phyloP scores from a whole-genome alignment of 78 protist species.

The Dictyostelium purpureum region DNA sequence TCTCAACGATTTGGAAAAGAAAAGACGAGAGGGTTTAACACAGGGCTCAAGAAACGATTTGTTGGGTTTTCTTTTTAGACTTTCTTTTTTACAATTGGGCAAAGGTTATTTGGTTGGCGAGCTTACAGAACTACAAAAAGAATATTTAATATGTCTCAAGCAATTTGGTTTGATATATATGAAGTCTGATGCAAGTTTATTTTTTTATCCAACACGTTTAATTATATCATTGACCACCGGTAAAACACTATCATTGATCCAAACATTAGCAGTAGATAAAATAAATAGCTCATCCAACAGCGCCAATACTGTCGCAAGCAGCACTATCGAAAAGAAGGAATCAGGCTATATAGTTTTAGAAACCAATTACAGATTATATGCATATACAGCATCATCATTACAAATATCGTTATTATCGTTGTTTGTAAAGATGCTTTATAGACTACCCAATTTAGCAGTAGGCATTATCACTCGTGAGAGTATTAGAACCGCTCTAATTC shows the following conservation, averaged over 20 bases:
- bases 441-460: constrained; percentile 57
- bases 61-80: constrained; percentile 13
- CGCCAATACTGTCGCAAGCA: too few species aligned
- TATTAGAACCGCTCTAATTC: constrained; percentile 48
- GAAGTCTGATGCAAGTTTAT: not conserved
- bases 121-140: not conserved
- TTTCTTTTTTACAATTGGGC: constrained; percentile 17
- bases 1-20: constrained; percentile 15
- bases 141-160: not conserved
- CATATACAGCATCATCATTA: constrained; percentile 54
- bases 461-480: constrained; percentile 64
- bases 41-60: not conserved
- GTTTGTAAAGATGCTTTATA: constrained; percentile 64
- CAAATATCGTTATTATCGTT: constrained; percentile 40
- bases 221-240: constrained; percentile 62
- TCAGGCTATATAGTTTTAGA: constrained; percentile 55
- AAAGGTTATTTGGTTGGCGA: not conserved
- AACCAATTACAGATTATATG: constrained; percentile 53
- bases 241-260: constrained; percentile 26
- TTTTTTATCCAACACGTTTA: constrained; percentile 66
- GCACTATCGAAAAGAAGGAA: constrained; percentile 14
- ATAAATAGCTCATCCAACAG: too few species aligned
- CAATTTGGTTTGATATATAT: constrained; percentile 49
- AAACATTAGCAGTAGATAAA: not conserved
- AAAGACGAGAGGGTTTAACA: not conserved